Evolutionary conservation across 2,329 filamentous ascomycete genomes (phyloP).

Genomic region (Nigrospora osmanthi): DNA sequence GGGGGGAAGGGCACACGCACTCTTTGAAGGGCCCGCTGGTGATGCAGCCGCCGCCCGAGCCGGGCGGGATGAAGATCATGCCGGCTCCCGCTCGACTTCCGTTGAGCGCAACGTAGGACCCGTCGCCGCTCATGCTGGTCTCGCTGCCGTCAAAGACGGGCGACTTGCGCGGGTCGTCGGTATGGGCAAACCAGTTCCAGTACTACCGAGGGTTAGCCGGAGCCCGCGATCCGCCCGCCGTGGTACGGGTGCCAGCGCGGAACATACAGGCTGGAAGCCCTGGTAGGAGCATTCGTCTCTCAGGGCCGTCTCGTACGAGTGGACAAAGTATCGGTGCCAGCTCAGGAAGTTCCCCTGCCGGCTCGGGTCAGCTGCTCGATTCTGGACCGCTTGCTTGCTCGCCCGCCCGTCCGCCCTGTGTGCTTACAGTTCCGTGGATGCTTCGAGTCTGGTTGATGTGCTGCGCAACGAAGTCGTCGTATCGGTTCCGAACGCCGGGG

Average conservation of each 20-base stretch:
- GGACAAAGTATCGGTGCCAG: conserved; percentile 34
- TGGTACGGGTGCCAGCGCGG: background rate
- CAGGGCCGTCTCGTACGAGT: conserved; percentile 28
- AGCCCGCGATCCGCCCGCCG: background rate
- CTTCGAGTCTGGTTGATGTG: conserved; percentile 25
- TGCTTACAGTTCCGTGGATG: conserved; percentile 17
- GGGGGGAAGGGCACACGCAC: conserved; percentile 2
- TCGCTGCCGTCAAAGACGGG: conserved; percentile 48
- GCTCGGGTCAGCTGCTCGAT: background rate
- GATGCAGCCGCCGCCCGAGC: conserved; percentile 47
- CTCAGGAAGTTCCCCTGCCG: conserved; percentile 26
- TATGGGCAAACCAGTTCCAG: conserved; percentile 43
- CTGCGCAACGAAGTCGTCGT: conserved; percentile 28
- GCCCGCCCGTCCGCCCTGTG: too few relatives aligned
- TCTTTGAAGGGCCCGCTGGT: conserved; percentile 30
- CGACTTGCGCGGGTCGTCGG: conserved; percentile 34
- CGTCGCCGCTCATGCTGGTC: conserved; percentile 41
- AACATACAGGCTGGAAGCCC: conserved; percentile 27
- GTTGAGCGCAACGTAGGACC: conserved; percentile 17
- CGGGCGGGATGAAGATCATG: conserved; percentile 27
- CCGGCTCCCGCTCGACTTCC: conserved; percentile 12
- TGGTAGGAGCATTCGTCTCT: conserved; percentile 32
- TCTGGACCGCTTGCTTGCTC: background rate
- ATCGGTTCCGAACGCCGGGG: conserved; percentile 22
- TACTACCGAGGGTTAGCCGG: conserved; percentile 23